Base-by-base conservation (phyloP, 2,329 filamentous ascomycete species). In the Ploettnerulaceae sp. region DNA sequence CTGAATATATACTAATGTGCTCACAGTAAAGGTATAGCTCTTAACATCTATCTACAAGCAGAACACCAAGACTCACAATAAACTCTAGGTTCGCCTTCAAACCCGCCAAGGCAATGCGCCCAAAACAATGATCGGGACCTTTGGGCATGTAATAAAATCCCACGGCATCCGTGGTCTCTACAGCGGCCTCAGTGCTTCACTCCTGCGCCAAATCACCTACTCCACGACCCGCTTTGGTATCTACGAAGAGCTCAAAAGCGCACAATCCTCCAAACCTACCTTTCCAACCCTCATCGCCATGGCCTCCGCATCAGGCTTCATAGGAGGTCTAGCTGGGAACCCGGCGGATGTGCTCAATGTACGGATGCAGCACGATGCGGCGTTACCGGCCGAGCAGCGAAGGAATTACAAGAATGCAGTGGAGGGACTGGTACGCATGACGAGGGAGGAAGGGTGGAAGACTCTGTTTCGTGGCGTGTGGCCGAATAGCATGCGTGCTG, bases 271-370 rank as follows among this genome's bases (percentile, higher is more conserved):
- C 21, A 63, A 71, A 42, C 84, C 89, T 2, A 81, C 84, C 2
- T 82, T 95, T 59, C 73, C 81, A 8, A 74, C 79, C n/a, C 82
- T 98, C 7, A 76, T 95, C 54, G 86, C 78, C 55, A 86, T 97
- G 67, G 88, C 91, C 43, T 84, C 82, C 18, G 70, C 81, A 21
- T 91, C 93, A 6, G 93, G 93, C 41, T 87, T 96, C 64, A 68
- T 94, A 2, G 93, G 93, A 52, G 93, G 93, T 39, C 71, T 97
- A 36, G 86, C 84, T 5, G 93, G 93, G 55, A 98, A 97, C 69
- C 89, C 90, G 2, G 91, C 90, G 55, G 93, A 98, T 66, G 89
- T 98, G 25, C 75, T 96, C 61, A 98, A 98, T 68, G 93, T 98
- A 39, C 88, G 93, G 56, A 98, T 98, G 93, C 93, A 98, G 70